Base-by-base conservation (phyloP, 768 basidiomycete genomes). In the Lentinula guzmanii region DNA sequence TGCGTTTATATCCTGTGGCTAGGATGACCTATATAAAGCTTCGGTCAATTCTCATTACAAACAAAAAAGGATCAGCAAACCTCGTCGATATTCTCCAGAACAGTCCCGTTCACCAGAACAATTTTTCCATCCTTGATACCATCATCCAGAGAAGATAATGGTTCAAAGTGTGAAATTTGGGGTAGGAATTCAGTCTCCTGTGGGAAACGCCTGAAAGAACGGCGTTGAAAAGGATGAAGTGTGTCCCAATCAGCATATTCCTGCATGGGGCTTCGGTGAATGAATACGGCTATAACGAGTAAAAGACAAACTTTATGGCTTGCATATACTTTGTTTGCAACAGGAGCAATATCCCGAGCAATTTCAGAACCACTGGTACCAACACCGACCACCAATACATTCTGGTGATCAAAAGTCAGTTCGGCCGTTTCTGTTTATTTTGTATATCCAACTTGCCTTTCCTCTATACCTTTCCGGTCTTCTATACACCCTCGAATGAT, bases 401-500 rank as follows among this genome's bases (percentile, higher is more conserved):
- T 66, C 66, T 66, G 57, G 18, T 21, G 6, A 4, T 28, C 11
- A 34, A 52, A 34, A 33, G 24, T 56, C 54, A 56, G 54, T 21
- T 18, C 2, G 1, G 34, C n/a, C 5, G 13, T n/a, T 13, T 28
- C 5, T 13, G 41, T 9, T 4, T 41, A 15, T 11, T 10, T 1
- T 16, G 24, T 6, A 24, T 16, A 54, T 34, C 21, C 18, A 3
- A 52, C 63, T 50, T 48, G 72, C 74, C 64, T 74, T 72, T 52
- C 66, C 70, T 18, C 66, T 53, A 52, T 71, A 71, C 0, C 70
- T 55, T 48, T 74, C 68, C 2, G 75, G 74, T 18, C 62, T 64
- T 50, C 74, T 65, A 57, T 75, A 76, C 4, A 66, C 69, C 54
- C 71, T 68, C 24, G 75, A 72, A 60, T 75, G 74, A 48, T 70